phyloP scores from a whole-genome alignment of 306 rosid species.

The Acacia confusa region DNA sequence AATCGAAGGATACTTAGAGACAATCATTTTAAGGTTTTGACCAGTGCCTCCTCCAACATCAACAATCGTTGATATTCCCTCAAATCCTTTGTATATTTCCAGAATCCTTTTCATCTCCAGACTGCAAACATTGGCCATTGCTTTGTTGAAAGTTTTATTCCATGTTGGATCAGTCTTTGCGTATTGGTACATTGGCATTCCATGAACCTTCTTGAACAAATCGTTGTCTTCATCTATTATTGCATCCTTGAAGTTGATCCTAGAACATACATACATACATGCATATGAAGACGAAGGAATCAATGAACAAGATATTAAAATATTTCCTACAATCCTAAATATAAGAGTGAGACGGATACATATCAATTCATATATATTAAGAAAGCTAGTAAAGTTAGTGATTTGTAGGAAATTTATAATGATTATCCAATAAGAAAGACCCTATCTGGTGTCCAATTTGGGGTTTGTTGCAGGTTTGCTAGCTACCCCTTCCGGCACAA shows the following conservation, averaged over 20 bases:
- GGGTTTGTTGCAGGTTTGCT: too few relatives aligned
- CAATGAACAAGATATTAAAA: not conserved
- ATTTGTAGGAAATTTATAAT: too few relatives aligned
- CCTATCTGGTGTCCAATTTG: too few relatives aligned
- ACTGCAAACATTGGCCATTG: conserved; percentile 22
- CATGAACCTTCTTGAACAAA: conserved; percentile 34
- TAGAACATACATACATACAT: not conserved
- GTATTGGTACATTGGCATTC: conserved; percentile 28
- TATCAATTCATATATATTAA: too few relatives aligned
- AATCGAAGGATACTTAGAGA: conserved; percentile 35
- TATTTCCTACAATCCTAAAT: too few relatives aligned
- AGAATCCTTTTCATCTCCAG: conserved; percentile 21
- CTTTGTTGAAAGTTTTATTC: conserved; percentile 20
- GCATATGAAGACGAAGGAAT: not conserved
- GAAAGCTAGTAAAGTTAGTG: too few relatives aligned
- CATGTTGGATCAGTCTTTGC: conserved; percentile 25
- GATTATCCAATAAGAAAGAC: too few relatives aligned
- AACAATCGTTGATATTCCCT: conserved; percentile 31
- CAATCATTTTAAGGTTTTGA: conserved; percentile 19
- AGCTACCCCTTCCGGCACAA: accelerated
- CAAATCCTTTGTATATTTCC: conserved; percentile 37
- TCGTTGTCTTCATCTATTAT: conserved; percentile 18
- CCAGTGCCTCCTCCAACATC: conserved; percentile 40
- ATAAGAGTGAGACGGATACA: too few relatives aligned
- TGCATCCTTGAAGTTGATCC: conserved; percentile 34